Evolutionary conservation across 2,329 filamentous ascomycete species (phyloP).

Genomic region (Raffaelea albimanens): DNA sequence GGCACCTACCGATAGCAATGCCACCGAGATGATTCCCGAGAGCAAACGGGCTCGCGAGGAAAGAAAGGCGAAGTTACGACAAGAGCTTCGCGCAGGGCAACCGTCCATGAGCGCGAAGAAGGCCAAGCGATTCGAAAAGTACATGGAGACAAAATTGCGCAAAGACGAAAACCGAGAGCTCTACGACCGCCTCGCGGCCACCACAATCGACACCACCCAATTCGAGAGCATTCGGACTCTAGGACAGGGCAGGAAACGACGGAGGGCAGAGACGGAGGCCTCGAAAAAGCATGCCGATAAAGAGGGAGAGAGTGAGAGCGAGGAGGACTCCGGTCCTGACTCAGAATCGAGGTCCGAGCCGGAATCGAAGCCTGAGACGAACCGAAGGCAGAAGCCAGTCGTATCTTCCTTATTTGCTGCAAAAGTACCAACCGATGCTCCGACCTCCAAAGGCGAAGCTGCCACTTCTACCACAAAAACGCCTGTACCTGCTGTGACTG

Average conservation of each 20-base stretch:
- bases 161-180: slow-evolving; percentile 87
- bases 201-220: slow-evolving; percentile 72
- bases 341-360: too few species aligned
- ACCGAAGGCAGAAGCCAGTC: background rate
- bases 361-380: too few species aligned
- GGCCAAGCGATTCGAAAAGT: slow-evolving; percentile 58
- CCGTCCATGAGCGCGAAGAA: slow-evolving; percentile 50
- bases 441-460: too few species aligned
- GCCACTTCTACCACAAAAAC: too few species aligned
- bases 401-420: too few species aligned
- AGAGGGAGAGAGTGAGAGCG: slow-evolving; percentile 21
- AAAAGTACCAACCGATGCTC: too few species aligned
- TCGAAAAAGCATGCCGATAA: slow-evolving; percentile 47
- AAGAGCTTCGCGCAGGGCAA: slow-evolving; percentile 32
- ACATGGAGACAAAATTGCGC: slow-evolving; percentile 79
- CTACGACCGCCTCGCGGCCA: slow-evolving; percentile 69
- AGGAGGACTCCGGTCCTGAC: too few species aligned
- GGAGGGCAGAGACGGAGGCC: slow-evolving; percentile 53
- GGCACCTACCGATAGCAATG: slow-evolving; percentile 38
- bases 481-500: too few species aligned
- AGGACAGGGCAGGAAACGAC: slow-evolving; percentile 62
- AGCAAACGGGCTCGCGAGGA: slow-evolving; percentile 38
- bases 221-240: slow-evolving; percentile 71
- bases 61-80: slow-evolving; percentile 45
- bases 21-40: slow-evolving; percentile 37